Evolutionary conservation across 352 stramenopile species (phyloP).

Genomic region (Pythium brachiatum): DNA sequence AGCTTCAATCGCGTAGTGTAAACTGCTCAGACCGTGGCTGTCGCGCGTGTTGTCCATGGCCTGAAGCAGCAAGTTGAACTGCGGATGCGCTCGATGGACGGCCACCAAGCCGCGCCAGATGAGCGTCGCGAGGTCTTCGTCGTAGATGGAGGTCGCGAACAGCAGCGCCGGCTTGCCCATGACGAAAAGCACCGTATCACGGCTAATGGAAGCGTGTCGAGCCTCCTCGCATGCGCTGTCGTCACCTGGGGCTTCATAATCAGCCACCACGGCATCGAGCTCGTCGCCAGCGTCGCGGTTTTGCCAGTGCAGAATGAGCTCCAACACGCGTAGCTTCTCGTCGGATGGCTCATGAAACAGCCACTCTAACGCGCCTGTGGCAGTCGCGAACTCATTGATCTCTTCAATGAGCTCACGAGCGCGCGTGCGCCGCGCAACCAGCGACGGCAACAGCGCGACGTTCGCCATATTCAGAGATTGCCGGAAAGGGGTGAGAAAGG

Average conservation of each 20-base stretch:
- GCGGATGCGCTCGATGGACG: slow-evolving; percentile 37
- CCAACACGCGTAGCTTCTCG: slow-evolving; percentile 14
- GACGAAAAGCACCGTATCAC: slow-evolving; percentile 43
- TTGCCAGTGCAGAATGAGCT: slow-evolving; percentile 24
- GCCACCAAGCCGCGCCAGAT: slow-evolving; percentile 57
- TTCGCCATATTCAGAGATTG: neutral
- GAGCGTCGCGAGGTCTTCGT: slow-evolving; percentile 68
- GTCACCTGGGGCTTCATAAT: slow-evolving; percentile 28
- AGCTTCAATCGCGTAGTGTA: slow-evolving; percentile 78
- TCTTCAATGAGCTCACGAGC: slow-evolving; percentile 43
- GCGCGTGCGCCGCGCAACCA: neutral
- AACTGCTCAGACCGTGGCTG: slow-evolving; percentile 57
- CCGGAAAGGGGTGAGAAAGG: neutral
- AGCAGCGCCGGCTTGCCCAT: slow-evolving; percentile 79
- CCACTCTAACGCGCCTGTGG: slow-evolving; percentile 36
- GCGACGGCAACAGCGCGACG: neutral
- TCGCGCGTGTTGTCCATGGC: slow-evolving; percentile 70
- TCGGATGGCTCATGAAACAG: slow-evolving; percentile 37
- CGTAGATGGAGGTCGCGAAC: slow-evolving; percentile 83
- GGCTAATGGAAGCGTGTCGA: slow-evolving; percentile 2
- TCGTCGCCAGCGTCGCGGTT: slow-evolving; percentile 7
- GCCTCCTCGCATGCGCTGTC: neutral
- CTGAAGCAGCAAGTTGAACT: slow-evolving; percentile 54
- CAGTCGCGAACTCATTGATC: slow-evolving; percentile 63
- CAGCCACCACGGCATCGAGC: slow-evolving; percentile 32